Evolutionary conservation across 306 rosid genomes (phyloP), one percentile per base, ranked within the genome.

Genomic region (Vigna nakashimae): DNA sequence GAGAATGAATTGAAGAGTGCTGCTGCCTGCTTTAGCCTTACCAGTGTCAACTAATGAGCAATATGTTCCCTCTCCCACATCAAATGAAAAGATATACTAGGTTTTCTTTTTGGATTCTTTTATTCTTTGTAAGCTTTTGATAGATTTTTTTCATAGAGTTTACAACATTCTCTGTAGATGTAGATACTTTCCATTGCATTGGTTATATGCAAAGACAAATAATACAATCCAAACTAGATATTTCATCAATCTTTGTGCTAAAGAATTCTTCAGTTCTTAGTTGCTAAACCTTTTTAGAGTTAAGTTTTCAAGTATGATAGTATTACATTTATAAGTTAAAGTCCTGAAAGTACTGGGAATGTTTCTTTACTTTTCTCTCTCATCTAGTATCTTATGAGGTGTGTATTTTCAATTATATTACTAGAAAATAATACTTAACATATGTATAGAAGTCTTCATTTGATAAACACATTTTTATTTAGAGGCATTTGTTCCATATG

Each of bases 11-110:
- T 93, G 88, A 89, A 87, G 93, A 86, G 26, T 77, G 93, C 93
- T 20, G 93, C 97, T 17, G 90, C 97, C 49, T 76, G 93, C 77
- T 91, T 88, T 76, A 89, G 92, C 79, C 98, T 93, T 74, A 88
- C 91, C 74, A 86, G 91, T 49, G 88, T 88, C 78, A 89, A 85
- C 52, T 88, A 83, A 87, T 66, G 72, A 84, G 77, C 66, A 68
- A 84, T 80, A 50, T 30, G 6, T 67, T 55, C 60, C 9, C 60
- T n/a, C 48, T 22, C n/a, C 65, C 20, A 24, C 56, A 32, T 16
- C 77, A 32, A 62, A 53, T 9, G 69, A 78, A 70, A 70, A 58
- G 26, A 79, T 82, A 28, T 74, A 65, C 16, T 75, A 59, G 82
- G 71, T 57, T 82, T 77, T 49, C 50, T 71, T 70, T 38, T 66